Evolutionary conservation across 768 basidiomycete species (phyloP).

Genomic region (Ramaria sp.): DNA sequence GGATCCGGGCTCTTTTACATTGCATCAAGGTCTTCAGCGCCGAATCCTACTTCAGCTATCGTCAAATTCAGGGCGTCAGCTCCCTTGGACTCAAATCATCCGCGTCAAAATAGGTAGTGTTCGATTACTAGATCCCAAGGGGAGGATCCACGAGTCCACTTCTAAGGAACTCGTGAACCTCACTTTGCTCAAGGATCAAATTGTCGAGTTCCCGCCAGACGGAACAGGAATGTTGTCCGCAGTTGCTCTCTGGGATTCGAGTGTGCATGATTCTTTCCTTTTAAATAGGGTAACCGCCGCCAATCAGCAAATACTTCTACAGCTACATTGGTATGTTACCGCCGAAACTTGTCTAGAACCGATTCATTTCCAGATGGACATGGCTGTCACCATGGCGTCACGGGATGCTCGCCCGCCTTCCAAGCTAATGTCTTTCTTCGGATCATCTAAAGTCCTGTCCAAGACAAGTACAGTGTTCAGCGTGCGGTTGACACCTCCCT

Average conservation of each 20-base stretch:
- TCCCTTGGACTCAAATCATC: slow-evolving; percentile 77
- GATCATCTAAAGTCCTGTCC: slow-evolving; percentile 62
- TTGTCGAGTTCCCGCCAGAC: slow-evolving; percentile 68
- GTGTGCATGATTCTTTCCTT: slow-evolving; percentile 74
- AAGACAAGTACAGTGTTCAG: slow-evolving; percentile 80
- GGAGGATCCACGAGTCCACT: slow-evolving; percentile 67
- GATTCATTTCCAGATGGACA: slow-evolving; percentile 80
- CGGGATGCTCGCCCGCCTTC: slow-evolving; percentile 82
- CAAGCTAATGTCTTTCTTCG: slow-evolving; percentile 64
- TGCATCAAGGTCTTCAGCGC: slow-evolving; percentile 91
- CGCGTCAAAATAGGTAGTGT: slow-evolving; percentile 75
- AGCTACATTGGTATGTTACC: slow-evolving; percentile 65
- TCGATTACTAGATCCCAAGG: slow-evolving; percentile 74
- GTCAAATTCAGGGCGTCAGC: slow-evolving; percentile 81
- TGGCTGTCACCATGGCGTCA: slow-evolving; percentile 72
- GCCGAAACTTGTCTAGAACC: slow-evolving; percentile 81
- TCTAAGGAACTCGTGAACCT: slow-evolving; percentile 64
- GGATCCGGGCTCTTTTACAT: slow-evolving; percentile 76
- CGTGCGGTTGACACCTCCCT: slow-evolving; percentile 68
- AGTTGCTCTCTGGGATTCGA: slow-evolving; percentile 86
- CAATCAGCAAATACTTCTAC: slow-evolving; percentile 70
- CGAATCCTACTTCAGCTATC: slow-evolving; percentile 64
- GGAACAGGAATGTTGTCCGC: slow-evolving; percentile 65
- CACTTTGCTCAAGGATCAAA: slow-evolving; percentile 62
- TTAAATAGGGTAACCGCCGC: slow-evolving; percentile 77